Evolutionary conservation across 371 early-diverging fungal species (phyloP), one percentile per base, ranked within the genome.

Genomic region (Mortierella sp.): DNA sequence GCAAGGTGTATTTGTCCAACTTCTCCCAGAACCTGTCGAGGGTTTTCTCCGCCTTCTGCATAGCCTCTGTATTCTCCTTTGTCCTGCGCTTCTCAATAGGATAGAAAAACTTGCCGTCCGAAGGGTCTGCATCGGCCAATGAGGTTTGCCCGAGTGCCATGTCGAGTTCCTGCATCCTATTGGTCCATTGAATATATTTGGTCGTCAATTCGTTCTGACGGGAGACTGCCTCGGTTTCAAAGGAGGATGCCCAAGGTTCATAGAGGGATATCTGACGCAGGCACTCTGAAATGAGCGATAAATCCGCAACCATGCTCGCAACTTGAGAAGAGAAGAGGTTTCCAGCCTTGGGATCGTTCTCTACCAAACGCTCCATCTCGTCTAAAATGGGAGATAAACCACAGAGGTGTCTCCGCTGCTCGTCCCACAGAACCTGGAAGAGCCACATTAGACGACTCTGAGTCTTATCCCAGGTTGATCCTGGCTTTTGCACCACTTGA

Each of bases 21-120:
- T 47, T 57, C 19, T 39, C 54, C 69, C 69, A 69, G 63, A 69
- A 58, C 49, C 4, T 28, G 19, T 69, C 69, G 13, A 69, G 63
- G 23, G 28, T 43, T 30, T 26, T 57, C 49, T 69, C 63, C 39
- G 69, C 62, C 47, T 58, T 8, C 45, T 69, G 69, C 62, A 69
- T 58, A 26, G 58, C 63, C 54, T 53, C 58, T 18, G 63, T 62
- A 45, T 24, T 69, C 23, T 69, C 69, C 54, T 62, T 62, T n/a
- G 69, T 69, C 58, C 63, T 69, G 24, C 69, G 50, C 63, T 69
- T 58, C 58, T 61, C 62, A 19, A 62, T 54, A 18, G 69, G 69
- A 24, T 69, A 69, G 39, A 30, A 57, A 62, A 57, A 69, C 49
- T 53, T 56, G 51, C 52, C 57, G 42, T 62, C 54, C 34, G 69